Evolutionary conservation across 1,284 basidiomycete genomes (phyloP), one percentile per base, ranked within the genome.

Genomic region (Agroathelia rolfsii): DNA sequence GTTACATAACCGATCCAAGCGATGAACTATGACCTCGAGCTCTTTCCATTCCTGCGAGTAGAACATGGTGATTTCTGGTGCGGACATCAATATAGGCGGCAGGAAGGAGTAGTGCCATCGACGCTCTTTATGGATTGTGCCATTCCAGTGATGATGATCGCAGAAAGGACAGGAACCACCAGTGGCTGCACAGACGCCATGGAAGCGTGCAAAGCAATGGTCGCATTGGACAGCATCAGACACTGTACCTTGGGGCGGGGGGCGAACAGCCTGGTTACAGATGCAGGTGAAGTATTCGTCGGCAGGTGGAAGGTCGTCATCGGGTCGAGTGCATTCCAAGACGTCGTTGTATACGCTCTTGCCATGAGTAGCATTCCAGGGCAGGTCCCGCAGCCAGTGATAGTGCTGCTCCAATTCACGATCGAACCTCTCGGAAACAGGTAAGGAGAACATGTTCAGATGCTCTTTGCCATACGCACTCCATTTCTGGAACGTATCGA

Each of bases 161-260:
- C 83, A 87, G 61, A 87, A 87, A 0, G 84, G 83, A 49, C 83
- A 87, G 6, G 83, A 87, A 22, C 83, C 83, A n/a, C 83, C 83
- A 42, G 78, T 84, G 41, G 76, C 76, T 8, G 82, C 83, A 43
- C 83, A 87, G 35, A 75, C 66, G 12, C 81, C 83, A 43, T 87
- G 83, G 56, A 87, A 87, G 33, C 82, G 64, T 26, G 83, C 84
- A 49, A 70, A 81, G 43, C 83, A 87, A 45, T 87, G 83, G 48
- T 87, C 83, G 49, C 83, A 87, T 50, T 87, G 83, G 5, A 87
- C 84, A 0, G 84, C 83, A 49, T 86, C 82, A 0, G 83, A 85
- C 15, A 66, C 59, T 8, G 62, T 58, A n/a, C 80, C 81, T 4
- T 69, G 67, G 2, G 75, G 73, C 14, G 82, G 83, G 8, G 81